Evolutionary conservation across 2,329 filamentous ascomycete species (phyloP), one percentile per base, ranked within the genome.

Genomic region (Elsinoe perseae): DNA sequence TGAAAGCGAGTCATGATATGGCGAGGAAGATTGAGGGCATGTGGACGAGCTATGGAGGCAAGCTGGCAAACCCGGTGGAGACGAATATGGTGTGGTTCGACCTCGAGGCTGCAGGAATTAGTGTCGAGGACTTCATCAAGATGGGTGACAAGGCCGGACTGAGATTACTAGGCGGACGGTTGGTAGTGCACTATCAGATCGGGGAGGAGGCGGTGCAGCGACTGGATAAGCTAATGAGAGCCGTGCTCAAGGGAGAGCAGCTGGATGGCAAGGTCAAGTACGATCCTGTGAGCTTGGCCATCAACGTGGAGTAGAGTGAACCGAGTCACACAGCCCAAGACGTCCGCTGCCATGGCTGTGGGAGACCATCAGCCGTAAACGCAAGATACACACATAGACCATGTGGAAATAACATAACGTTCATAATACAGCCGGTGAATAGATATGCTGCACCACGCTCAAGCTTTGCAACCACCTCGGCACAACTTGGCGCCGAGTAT

Each of bases 21-120:
- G 86, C 87, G 2, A 79, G 79, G 68, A 74, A 74, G 62, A 75
- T 91, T 21, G 82, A 78, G 23, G 72, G 75, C 28, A 69, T 86
- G 61, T 95, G 89, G 89, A 79, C 75, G 4, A 73, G 72, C 14
- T 74, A 84, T 53, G 89, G 89, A 3, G 89, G 89, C 1, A 81
- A 80, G 70, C 71, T 89, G 57, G 70, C 77, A 18, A 77, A 84
- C 58, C 85, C 86, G 0, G 84, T 87, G 1, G 84, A 95, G 66
- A 95, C 89, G n/a, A 95, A 95, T 72, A 95, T 95, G 87, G 82
- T 89, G 30, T 95, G 88, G 89, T 66, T 95, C 57, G 85, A 95
- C 68, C 73, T 93, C 14, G 78, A 82, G 27, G 77, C 78, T 1
- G 79, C 80, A 9, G 80, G 80, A 0, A 68, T 84, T 28, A 72